Evolutionary conservation across 2,329 filamentous ascomycete genomes (phyloP).

Genomic region (Calonectria crousiana): DNA sequence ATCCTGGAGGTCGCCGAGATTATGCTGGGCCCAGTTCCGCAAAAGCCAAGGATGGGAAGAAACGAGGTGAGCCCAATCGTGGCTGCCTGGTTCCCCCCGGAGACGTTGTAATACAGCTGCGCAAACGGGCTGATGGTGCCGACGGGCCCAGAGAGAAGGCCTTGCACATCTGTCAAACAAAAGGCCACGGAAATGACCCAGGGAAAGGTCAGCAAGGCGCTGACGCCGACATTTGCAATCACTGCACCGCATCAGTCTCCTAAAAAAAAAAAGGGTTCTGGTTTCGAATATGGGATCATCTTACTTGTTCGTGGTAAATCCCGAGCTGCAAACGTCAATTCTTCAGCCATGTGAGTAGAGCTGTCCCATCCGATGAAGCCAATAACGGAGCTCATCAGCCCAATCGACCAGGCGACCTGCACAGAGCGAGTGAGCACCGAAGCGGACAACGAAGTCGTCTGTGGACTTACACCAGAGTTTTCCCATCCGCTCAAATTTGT

Average conservation of each 20-base stretch:
- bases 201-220: slow-evolving; percentile 11
- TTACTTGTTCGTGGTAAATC: slow-evolving; percentile 22
- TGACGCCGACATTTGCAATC: slow-evolving; percentile 15
- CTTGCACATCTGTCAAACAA: slow-evolving; percentile 12
- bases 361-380: slow-evolving; percentile 21
- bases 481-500: slow-evolving; percentile 20
- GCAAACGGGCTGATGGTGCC: slow-evolving; percentile 19
- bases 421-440: background rate
- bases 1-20: slow-evolving; percentile 18
- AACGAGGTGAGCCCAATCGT: slow-evolving; percentile 11
- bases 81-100: slow-evolving; percentile 4
- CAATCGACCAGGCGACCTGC: slow-evolving; percentile 19
- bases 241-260: background rate
- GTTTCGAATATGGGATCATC: background rate
- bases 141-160: slow-evolving; percentile 10
- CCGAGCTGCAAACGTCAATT: slow-evolving; percentile 15
- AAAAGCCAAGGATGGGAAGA: slow-evolving; percentile 18
- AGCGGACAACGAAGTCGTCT: slow-evolving; percentile 20
- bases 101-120: slow-evolving; percentile 21
- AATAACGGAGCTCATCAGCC: slow-evolving; percentile 7
- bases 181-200: slow-evolving; percentile 21
- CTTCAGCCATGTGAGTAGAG: slow-evolving; percentile 18
- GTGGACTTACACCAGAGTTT: slow-evolving; percentile 20
- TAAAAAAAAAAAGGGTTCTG: background rate
- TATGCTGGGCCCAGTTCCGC: slow-evolving; percentile 9